Conservation (phyloP, 1,284 basidiomycete species). For the Coniophora puteana region DNA sequence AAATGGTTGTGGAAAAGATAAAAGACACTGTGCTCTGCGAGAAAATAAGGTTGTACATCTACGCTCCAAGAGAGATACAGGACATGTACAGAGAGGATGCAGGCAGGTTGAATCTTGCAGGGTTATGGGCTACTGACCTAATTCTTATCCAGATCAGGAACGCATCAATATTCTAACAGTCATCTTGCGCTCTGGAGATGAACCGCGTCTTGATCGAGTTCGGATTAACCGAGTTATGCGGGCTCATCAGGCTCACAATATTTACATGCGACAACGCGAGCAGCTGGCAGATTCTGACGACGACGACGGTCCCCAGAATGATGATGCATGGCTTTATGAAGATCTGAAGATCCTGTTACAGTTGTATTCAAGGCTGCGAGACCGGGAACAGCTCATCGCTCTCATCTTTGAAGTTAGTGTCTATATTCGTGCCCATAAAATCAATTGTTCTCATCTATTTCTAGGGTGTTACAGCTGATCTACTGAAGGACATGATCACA, state of each 20-base stretch:
- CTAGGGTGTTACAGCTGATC: slow-evolving; percentile 90
- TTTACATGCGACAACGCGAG: slow-evolving; percentile 65
- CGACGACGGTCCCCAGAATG: slow-evolving; percentile 87
- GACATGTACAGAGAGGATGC: slow-evolving; percentile 78
- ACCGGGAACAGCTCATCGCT: slow-evolving; percentile 91
- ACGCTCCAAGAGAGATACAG: slow-evolving; percentile 87
- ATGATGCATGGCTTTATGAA: slow-evolving; percentile 94
- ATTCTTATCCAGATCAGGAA: background rate
- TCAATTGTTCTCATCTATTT: slow-evolving; percentile 6
- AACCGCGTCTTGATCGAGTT: slow-evolving; percentile 67
- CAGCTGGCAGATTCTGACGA: slow-evolving; percentile 77
- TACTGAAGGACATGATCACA: slow-evolving; percentile 98
- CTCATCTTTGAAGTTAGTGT: slow-evolving; percentile 86
- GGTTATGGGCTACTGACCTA: background rate
- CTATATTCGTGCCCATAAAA: background rate
- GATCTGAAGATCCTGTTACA: slow-evolving; percentile 80
- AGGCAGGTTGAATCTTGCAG: slow-evolving; percentile 36
- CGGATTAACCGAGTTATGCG: slow-evolving; percentile 79
- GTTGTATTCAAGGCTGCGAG: slow-evolving; percentile 76
- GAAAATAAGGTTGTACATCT: slow-evolving; percentile 84
- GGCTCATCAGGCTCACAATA: slow-evolving; percentile 72
- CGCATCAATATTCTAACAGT: slow-evolving; percentile 74
- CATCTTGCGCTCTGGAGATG: slow-evolving; percentile 80
- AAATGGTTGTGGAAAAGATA: slow-evolving; percentile 83
- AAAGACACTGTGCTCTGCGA: slow-evolving; percentile 86